phyloP scores from a whole-genome alignment of 2,329 filamentous ascomycete genomes.

The Neonectria neomacrospora region DNA sequence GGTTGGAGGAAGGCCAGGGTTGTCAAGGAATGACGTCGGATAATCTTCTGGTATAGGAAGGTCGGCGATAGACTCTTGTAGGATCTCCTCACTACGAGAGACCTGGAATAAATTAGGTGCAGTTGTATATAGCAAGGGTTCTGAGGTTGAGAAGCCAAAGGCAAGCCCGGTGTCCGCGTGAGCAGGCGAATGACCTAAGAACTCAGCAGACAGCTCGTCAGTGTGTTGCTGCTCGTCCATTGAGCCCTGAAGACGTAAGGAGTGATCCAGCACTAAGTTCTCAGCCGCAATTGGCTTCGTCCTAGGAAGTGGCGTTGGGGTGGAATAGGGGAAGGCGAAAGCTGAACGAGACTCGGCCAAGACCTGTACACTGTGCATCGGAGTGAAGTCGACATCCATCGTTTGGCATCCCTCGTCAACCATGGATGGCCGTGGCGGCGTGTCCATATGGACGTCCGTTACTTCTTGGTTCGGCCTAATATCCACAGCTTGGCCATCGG shows the following conservation, averaged over 20 bases:
- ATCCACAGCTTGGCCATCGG: constrained; percentile 22
- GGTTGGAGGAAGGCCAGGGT: constrained; percentile 12
- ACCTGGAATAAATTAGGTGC: constrained; percentile 27
- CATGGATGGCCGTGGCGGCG: constrained; percentile 45
- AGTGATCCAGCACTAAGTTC: constrained; percentile 20
- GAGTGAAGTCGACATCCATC: constrained; percentile 44
- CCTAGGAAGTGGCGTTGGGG: constrained; percentile 40
- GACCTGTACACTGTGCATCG: constrained; percentile 44
- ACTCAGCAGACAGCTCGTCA: constrained; percentile 16
- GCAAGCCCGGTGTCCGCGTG: constrained; percentile 26
- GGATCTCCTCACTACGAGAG: constrained; percentile 11
- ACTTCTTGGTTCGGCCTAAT: constrained; percentile 20
- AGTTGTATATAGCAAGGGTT: constrained; percentile 34
- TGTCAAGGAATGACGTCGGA: constrained; percentile 39
- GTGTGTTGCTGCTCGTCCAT: constrained; percentile 20
- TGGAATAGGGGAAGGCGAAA: constrained; percentile 40
- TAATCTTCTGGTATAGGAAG: constrained; percentile 30
- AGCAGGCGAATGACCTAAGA: constrained; percentile 26
- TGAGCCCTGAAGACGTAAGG: constrained; percentile 26
- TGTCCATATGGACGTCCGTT: constrained; percentile 27
- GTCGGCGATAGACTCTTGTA: constrained; percentile 21
- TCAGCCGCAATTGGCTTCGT: constrained; percentile 32
- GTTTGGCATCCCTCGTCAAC: constrained; percentile 53
- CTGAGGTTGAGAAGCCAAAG: constrained; percentile 34
- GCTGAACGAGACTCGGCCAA: constrained; percentile 42